A percentile compares a stretch with the other conserved stretches of the same genome.
Conservation (phyloP, 179 eudicot genomes). For the Corrigiola litoralis region DNA sequence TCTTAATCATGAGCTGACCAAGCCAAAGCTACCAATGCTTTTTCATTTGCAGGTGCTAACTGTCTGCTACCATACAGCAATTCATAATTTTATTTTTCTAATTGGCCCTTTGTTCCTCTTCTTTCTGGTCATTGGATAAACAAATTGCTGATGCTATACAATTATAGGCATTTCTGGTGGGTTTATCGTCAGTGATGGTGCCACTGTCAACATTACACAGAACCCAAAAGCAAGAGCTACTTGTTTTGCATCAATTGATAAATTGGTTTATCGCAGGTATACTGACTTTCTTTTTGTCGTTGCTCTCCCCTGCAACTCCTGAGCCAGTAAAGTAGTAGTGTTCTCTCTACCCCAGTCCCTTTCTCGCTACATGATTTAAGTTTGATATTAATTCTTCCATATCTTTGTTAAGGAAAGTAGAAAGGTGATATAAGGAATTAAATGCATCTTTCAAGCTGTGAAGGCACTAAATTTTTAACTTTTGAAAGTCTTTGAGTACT, state of each 20-base stretch:
- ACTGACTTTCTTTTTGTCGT: neutral
- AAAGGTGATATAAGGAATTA: neutral
- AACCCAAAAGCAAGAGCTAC: conserved; percentile 78
- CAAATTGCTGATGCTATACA: conserved; percentile 11
- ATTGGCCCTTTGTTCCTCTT: neutral
- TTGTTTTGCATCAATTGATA: conserved; percentile 61
- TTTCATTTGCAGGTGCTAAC: conserved; percentile 63
- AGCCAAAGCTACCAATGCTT: conserved; percentile 51
- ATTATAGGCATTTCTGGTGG: conserved; percentile 70
- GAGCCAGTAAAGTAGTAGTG: no score
- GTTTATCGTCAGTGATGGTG: conserved; percentile 81
- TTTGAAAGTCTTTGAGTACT: no score
- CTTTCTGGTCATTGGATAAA: neutral
- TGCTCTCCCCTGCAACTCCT: neutral
- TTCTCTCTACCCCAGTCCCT: neutral
- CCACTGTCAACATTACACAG: conserved; percentile 75
- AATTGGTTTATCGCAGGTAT: conserved; percentile 91
- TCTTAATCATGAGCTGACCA: conserved; percentile 42
- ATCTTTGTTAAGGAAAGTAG: neutral
- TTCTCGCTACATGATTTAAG: no score
- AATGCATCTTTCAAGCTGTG: neutral
- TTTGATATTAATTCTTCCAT: neutral
- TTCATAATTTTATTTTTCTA: neutral
- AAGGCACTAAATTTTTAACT: no score
- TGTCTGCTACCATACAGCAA: neutral